Base-by-base conservation (phyloP, 352 stramenopile genomes). In the Hyaloperonospora arabidopsidis region DNA sequence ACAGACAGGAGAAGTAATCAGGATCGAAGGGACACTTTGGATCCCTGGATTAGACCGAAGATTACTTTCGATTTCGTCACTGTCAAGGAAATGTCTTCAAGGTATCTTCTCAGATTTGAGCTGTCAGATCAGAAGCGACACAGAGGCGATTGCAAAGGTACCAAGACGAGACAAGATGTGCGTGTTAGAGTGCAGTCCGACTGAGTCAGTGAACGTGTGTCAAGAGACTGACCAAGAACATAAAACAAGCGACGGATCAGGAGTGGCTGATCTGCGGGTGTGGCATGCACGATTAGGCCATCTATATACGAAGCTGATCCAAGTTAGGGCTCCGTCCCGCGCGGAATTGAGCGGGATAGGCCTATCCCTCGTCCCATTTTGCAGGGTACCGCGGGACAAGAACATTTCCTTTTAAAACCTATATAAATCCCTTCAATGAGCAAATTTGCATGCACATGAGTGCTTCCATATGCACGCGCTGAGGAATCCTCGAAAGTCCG, bases 271-370 rank as follows among this genome's bases (percentile, higher is more conserved):
- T 25, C 6, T 45, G 11, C 10, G 17, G 15, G 19, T 45, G 11
- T 45, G 17, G 39, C 17, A 45, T 45, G 39, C 39, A 45, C 15
- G n/a, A 45, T 45, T 45, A 14, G 17, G 39, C 8, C 39, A 45
- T 25, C 39, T 25, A n/a, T 11, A 7, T 14, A 45, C 39, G 19
- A 45, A 45, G 39, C 6, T 45, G 2, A 25, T 45, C 39, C 2
- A 45, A n/a, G n/a, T n/a, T n/a, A n/a, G n/a, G n/a, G n/a, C n/a
- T n/a, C n/a, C n/a, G n/a, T n/a, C n/a, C n/a, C n/a, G n/a, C n/a
- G n/a, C n/a, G 38, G 38, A 21, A n/a, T n/a, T n/a, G n/a, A n/a
- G n/a, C n/a, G n/a, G n/a, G n/a, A n/a, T n/a, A n/a, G n/a, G n/a
- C n/a, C n/a, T n/a, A n/a, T n/a, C n/a, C n/a, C n/a, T n/a, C n/a